Evolutionary conservation across 495 filamentous ascomycete species (phyloP).

Genomic region (Lindgomyces ingoldianus): DNA sequence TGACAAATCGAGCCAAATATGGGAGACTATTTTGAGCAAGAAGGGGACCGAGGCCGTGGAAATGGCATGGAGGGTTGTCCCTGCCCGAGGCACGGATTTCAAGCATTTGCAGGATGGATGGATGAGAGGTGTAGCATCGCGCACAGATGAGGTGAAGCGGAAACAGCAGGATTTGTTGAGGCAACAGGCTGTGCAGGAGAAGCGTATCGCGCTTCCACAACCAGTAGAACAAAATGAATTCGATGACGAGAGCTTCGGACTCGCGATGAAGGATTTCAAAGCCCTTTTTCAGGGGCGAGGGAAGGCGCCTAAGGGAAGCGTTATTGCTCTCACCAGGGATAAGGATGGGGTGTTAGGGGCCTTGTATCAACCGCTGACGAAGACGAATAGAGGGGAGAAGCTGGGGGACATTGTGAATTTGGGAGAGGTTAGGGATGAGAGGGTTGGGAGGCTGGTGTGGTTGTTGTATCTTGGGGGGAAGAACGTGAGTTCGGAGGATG

Average conservation of each 20-base stretch:
- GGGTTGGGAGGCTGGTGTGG: conserved; percentile 81
- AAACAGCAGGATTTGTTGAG: conserved; percentile 26
- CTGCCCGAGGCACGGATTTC: conserved; percentile 87
- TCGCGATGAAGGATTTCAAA: conserved; percentile 73
- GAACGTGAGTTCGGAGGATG: conserved; percentile 80
- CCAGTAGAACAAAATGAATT: conserved; percentile 33
- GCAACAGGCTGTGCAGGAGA: conserved; percentile 22
- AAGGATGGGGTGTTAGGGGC: conserved; percentile 64
- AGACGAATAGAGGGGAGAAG: conserved; percentile 44
- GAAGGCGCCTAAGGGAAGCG: conserved; percentile 70
- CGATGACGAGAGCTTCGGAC: conserved; percentile 62
- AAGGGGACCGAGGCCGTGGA: conserved; percentile 55
- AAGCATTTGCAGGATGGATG: conserved; percentile 87
- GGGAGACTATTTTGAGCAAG: conserved; percentile 68
- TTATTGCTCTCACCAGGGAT: conserved; percentile 72
- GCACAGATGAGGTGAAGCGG: conserved; percentile 52
- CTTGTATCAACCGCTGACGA: conserved; percentile 59
- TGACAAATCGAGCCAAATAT: conserved; percentile 64
- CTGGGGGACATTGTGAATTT: conserved; percentile 52
- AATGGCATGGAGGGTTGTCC: conserved; percentile 76
- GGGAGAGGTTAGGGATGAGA: conserved; percentile 73
- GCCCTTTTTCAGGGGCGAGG: conserved; percentile 70
- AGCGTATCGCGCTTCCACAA: conserved; percentile 19
- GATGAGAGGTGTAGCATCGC: conserved; percentile 76
- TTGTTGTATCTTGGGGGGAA: conserved; percentile 85